Base-by-base conservation (phyloP, 2,329 filamentous ascomycete genomes). In the Chaetomium olivaceum region DNA sequence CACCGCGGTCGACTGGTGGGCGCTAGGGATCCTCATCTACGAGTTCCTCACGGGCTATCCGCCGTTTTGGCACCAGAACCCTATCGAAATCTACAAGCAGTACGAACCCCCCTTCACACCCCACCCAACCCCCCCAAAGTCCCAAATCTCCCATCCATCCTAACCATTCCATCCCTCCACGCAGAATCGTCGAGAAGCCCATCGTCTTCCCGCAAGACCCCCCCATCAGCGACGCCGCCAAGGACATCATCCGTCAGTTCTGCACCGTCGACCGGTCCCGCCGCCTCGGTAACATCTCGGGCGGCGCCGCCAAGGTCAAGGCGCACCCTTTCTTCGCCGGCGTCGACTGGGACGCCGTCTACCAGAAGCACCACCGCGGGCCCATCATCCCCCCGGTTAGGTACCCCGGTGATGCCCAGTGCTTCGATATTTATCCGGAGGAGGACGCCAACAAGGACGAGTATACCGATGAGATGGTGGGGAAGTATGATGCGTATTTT, bases 1-100 rank as follows among this genome's bases (percentile, higher is more conserved):
- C 2, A 88, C 86, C 2, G 90, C 91, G 16, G 91, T 94, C 43
- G 91, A 94, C 80, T 94, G 91, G 91, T 94, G 91, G 91, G 91
- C 91, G 0, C 82, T 95, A 71, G 91, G 91, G 29, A 93, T 94
- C 70, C 78, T 95, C 64, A 88, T 94, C 66, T 94, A 92, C 76
- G 91, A 95, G 75, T 94, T 94, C 74, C 80, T 94, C 58, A 92
- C 91, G 11, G 91, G 91, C 31, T 93, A 93, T 74, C 91, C 91
- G 16, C 91, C 91, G 0, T 95, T 94, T 75, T 95, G 91, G 90
- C 89, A 93, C 74, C 88, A 91, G 70, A 94, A 93, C 70, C 91
- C 91, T 1, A 91, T 94, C 70, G 91, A 93, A 76, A 94, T 94
- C 65, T 94, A 94, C 78, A 91, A 92, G 76, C 87, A 90, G 87